Evolutionary conservation across 1,139 yeast genomes (phyloP), one percentile per base, ranked within the genome.

Genomic region (Yamadazyma atmosphaerica): DNA sequence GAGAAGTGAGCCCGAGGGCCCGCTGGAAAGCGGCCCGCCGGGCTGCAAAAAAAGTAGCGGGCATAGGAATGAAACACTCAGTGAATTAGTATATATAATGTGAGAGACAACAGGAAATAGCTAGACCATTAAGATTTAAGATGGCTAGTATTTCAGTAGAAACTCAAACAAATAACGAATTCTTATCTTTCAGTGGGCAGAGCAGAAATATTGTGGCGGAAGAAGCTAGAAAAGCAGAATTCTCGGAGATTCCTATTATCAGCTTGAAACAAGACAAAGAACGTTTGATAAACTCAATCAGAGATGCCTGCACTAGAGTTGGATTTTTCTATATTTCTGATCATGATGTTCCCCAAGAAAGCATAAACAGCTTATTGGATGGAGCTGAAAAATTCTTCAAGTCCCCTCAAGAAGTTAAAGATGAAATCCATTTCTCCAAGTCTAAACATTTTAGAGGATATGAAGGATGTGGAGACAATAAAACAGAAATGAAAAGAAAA

Each of bases 401-500:
- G 4, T 36, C 40, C 9, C 49, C 47, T 1, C 17, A 30, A 10
- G 46, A 46, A 33, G 41, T 27, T 4, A 44, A 45, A 26, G 26
- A 45, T 4, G 46, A 40, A 26, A 43, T 47, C 28, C 50, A 47
- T 36, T 47, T 46, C 26, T 43, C 47, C 14, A 44, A 46, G 24
- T 41, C 44, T 2, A 44, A 46, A 26, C 49, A 46, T 23, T 46
- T 46, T 24, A 36, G 51, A 36, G 51, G 51, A 4, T 47, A 47
- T 25, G 51, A 47, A 44, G 46, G 48, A 9, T 37, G 40, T 39
- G 51, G 51, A 8, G 51, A 47, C 32, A 47, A 47, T 32, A 38
- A 39, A 32, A 47, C 51, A 2, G 50, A 46, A 37, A 32, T 24
- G 24, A 49, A 49, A 4, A 44, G 35, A 22, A 42, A 35, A 24